phyloP scores from a whole-genome alignment of 208 protist species.

The Sergeia podlipaevii region DNA sequence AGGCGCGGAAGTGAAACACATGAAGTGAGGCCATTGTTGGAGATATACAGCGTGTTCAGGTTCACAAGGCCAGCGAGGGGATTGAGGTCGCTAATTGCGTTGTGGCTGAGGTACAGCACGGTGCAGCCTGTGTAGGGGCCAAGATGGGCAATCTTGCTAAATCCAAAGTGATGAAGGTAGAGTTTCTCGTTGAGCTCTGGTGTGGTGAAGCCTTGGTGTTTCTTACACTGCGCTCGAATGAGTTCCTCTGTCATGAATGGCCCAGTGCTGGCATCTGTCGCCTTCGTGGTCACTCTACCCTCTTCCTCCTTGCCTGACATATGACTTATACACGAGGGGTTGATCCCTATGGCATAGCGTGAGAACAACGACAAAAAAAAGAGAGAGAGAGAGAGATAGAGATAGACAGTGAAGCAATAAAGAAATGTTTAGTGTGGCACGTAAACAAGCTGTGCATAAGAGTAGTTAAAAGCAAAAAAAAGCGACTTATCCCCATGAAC shows the following conservation, averaged over 20 bases:
- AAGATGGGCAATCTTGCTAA: constrained; percentile 65
- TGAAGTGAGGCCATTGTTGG: constrained; percentile 74
- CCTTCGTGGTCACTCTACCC: too few species aligned
- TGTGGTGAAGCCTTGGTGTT: constrained; percentile 70
- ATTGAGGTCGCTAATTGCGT: constrained; percentile 78
- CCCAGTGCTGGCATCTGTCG: not conserved
- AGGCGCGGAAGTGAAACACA: constrained; percentile 64
- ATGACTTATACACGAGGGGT: too few species aligned
- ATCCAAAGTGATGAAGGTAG: constrained; percentile 91
- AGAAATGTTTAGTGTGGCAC: too few species aligned
- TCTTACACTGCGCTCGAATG: constrained; percentile 60
- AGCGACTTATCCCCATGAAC: too few species aligned
- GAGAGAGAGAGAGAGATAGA: too few species aligned
- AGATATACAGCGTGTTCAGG: constrained; percentile 81
- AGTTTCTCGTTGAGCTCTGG: constrained; percentile 93
- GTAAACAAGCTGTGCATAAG: too few species aligned
- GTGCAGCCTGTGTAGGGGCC: constrained; percentile 71
- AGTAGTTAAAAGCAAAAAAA: too few species aligned
- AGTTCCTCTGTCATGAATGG: constrained; percentile 49
- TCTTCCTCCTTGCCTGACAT: too few species aligned
- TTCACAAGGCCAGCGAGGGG: constrained; percentile 52
- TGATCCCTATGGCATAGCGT: too few species aligned
- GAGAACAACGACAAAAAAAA: too few species aligned
- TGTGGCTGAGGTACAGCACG: constrained; percentile 91
- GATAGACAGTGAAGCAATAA: too few species aligned